A percentile compares a stretch with the other conserved stretches of the same genome.
phyloP scores from a whole-genome alignment of 73 alveolate genomes.

The Paramecium sonneborni region DNA sequence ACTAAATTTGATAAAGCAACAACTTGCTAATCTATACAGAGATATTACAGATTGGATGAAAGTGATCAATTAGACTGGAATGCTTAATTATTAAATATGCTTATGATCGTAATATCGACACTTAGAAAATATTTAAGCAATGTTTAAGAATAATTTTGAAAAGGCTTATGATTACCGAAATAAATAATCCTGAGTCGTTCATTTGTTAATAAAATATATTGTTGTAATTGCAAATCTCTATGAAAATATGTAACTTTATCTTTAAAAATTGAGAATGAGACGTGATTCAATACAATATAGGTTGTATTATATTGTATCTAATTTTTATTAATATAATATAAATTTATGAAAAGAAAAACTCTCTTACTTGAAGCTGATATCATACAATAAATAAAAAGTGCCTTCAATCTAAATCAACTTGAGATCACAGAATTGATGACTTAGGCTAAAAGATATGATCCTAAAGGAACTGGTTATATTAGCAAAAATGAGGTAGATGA shows the following conservation, averaged over 20 bases:
- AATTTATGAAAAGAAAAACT: constrained; percentile 25
- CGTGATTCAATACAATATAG: not conserved
- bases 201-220: not conserved
- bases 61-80: not conserved
- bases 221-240: not conserved
- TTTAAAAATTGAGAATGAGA: no score
- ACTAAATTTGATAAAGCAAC: not conserved
- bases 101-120: constrained; percentile 25
- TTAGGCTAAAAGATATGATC: constrained; percentile 14
- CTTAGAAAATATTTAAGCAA: not conserved
- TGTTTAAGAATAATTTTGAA: not conserved
- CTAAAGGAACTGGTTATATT: constrained; percentile 32
- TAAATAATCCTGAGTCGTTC: not conserved
- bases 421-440: constrained; percentile 30
- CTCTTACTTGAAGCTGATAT: constrained; percentile 2
- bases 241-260: not conserved
- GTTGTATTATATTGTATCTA: not conserved
- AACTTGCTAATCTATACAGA: constrained; percentile 1
- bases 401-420: not conserved
- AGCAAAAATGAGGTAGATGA: constrained; percentile 34
- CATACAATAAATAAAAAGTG: not conserved
- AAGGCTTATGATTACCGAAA: not conserved
- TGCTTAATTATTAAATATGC: constrained; percentile 18
- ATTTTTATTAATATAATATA: not conserved
- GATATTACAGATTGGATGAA: constrained; percentile 1